Evolutionary conservation across 2,329 filamentous ascomycete genomes (phyloP).

Genomic region (Verticillium zaregamsianum): DNA sequence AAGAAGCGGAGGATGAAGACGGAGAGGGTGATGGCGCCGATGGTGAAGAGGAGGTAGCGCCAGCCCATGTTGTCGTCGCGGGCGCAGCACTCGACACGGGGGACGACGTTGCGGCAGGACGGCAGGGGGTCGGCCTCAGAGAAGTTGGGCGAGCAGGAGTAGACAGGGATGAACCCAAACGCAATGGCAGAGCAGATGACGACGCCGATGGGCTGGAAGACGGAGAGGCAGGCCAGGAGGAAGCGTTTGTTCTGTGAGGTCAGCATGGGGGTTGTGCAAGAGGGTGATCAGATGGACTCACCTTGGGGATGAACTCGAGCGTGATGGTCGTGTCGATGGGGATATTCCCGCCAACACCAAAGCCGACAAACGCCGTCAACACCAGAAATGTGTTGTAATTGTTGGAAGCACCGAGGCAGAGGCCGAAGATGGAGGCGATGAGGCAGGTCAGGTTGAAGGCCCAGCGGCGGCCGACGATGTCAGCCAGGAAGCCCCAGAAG

Average conservation of each 20-base stretch:
- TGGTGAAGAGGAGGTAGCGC: constrained; percentile 51
- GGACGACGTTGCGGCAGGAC: constrained; percentile 33
- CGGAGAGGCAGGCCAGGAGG: constrained; percentile 45
- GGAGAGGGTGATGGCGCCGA: constrained; percentile 49
- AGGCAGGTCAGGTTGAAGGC: constrained; percentile 56
- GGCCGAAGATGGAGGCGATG: constrained; percentile 48
- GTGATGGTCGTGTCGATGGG: constrained; percentile 53
- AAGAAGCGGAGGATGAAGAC: constrained; percentile 53
- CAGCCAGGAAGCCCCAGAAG: constrained; percentile 51
- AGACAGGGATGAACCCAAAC: constrained; percentile 47
- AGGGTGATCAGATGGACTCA: neutral
- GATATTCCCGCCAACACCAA: constrained; percentile 50
- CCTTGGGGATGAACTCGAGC: constrained; percentile 50
- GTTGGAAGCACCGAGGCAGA: constrained; percentile 44
- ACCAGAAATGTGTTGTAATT: constrained; percentile 47
- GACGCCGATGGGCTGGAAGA: constrained; percentile 53
- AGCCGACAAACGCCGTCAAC: constrained; percentile 49
- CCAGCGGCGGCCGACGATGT: constrained; percentile 46
- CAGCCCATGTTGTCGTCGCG: constrained; percentile 50
- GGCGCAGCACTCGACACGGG: constrained; percentile 23
- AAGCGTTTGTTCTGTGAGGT: constrained; percentile 36
- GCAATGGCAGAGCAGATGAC: constrained; percentile 46
- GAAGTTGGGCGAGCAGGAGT: constrained; percentile 48
- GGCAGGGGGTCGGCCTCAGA: constrained; percentile 35
- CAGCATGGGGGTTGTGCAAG: neutral